A percentile compares a stretch with the other conserved stretches of the same genome.
Conservation (phyloP, 139 green algal species). For the Limnomonas spitsbergensis region DNA sequence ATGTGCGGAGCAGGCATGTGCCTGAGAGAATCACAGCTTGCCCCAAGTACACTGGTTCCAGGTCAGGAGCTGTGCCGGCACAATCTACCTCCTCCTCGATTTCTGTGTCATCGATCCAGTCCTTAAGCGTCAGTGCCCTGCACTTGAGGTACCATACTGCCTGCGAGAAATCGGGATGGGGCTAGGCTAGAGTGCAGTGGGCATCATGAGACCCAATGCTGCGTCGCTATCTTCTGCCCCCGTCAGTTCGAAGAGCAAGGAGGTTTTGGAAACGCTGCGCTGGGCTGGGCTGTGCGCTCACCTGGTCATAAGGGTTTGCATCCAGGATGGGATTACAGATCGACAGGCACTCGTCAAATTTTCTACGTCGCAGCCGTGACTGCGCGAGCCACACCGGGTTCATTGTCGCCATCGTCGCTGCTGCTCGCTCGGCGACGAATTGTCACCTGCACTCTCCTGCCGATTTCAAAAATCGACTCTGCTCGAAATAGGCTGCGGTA, state of each 20-base stretch:
- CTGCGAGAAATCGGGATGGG: conserved; percentile 22
- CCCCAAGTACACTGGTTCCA: too few relatives aligned
- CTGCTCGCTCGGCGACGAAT: too few relatives aligned
- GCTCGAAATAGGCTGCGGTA: too few relatives aligned
- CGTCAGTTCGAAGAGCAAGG: too few relatives aligned
- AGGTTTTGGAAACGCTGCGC: too few relatives aligned
- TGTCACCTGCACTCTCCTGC: too few relatives aligned
- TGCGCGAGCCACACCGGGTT: conserved; percentile 69
- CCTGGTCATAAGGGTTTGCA: conserved; percentile 71
- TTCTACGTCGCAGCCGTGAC: conserved; percentile 43
- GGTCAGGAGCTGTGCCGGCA: too few relatives aligned
- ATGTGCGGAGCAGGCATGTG: too few relatives aligned
- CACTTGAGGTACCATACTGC: conserved; percentile 77
- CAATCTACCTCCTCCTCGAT: conserved; percentile 70
- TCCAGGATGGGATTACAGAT: conserved; percentile 63
- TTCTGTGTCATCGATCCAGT: conserved; percentile 82
- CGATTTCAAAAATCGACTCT: too few relatives aligned
- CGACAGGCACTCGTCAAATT: conserved; percentile 67
- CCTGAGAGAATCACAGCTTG: too few relatives aligned
- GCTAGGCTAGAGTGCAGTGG: neutral
- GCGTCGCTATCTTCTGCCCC: too few relatives aligned
- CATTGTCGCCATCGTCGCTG: conserved; percentile 16
- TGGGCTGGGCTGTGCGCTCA: conserved; percentile 7
- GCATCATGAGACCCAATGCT: too few relatives aligned
- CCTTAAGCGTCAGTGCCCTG: conserved; percentile 66